Percentiles rank a stretch among this genome's conserved stretches.
Evolutionary conservation across 371 early-diverging fungal species (phyloP).

Genomic region (Umbelopsis sp.): DNA sequence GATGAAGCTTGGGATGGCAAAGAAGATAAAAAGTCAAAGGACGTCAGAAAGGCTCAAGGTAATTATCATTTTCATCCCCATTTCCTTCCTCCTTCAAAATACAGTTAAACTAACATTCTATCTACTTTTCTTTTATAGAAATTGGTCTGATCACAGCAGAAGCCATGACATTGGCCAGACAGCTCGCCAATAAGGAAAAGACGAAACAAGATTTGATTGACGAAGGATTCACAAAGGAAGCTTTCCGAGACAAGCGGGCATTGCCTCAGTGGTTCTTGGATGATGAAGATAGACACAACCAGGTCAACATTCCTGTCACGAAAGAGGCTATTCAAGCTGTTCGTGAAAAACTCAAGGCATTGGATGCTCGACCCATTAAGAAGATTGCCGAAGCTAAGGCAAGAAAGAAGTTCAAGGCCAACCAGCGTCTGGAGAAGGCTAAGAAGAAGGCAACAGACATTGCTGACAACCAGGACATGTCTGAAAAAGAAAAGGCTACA

Average conservation of each 20-base stretch:
- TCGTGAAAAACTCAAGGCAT: slow-evolving; percentile 76
- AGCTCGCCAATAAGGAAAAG: slow-evolving; percentile 78
- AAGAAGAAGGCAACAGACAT: slow-evolving; percentile 89
- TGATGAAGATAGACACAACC: slow-evolving; percentile 89
- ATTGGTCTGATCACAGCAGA: slow-evolving; percentile 76
- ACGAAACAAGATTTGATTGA: slow-evolving; percentile 82
- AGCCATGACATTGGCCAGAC: slow-evolving; percentile 88
- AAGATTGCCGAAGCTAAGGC: slow-evolving; percentile 99
- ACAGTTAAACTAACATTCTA: neutral
- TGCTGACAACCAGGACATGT: slow-evolving; percentile 86
- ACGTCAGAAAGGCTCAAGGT: slow-evolving; percentile 58
- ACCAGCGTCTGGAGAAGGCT: slow-evolving; percentile 74
- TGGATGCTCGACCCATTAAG: slow-evolving; percentile 97
- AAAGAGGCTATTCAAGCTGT: slow-evolving; percentile 93
- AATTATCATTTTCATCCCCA: neutral
- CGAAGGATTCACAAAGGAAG: slow-evolving; percentile 87
- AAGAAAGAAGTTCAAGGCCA: slow-evolving; percentile 83
- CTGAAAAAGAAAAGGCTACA: slow-evolving; percentile 86
- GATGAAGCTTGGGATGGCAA: slow-evolving; percentile 70
- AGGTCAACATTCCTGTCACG: slow-evolving; percentile 87
- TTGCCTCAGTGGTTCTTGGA: slow-evolving; percentile 94
- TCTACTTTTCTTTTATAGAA: slow-evolving; percentile 29
- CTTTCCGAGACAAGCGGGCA: slow-evolving; percentile 84
- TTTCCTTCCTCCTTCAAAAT: too few species aligned
- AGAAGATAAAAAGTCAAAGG: slow-evolving; percentile 72